Evolutionary conservation across 2,329 filamentous ascomycete species (phyloP).

Genomic region (Cytospora schulzeri): DNA sequence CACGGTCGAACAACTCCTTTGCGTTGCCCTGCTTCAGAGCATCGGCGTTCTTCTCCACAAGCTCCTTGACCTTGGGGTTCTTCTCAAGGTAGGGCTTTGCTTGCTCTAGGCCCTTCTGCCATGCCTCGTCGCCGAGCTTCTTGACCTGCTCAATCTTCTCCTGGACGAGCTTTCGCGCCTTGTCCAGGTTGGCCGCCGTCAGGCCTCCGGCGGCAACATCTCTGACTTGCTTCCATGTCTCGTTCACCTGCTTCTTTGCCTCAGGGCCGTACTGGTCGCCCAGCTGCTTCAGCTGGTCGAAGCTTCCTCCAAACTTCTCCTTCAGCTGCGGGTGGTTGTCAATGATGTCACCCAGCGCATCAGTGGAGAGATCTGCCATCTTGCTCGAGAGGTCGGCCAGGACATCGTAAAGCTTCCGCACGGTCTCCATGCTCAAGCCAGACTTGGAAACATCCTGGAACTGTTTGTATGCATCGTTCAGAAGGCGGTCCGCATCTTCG

Average conservation of each 20-base stretch:
- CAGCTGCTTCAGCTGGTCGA: constrained; percentile 70
- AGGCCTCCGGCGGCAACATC: constrained; percentile 66
- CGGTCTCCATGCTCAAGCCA: constrained; percentile 64
- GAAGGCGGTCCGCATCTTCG: constrained; percentile 69
- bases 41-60: constrained; percentile 71
- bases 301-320: constrained; percentile 68
- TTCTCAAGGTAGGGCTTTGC: constrained; percentile 74
- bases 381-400: constrained; percentile 63
- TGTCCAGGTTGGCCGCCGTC: constrained; percentile 52
- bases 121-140: constrained; percentile 71
- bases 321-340: constrained; percentile 75
- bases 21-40: constrained; percentile 68
- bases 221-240: constrained; percentile 68
- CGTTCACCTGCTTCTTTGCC: constrained; percentile 74
- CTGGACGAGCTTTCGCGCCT: constrained; percentile 64
- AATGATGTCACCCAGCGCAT: constrained; percentile 65
- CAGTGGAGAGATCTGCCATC: constrained; percentile 62
- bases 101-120: constrained; percentile 71
- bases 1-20: constrained; percentile 63
- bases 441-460: constrained; percentile 62
- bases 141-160: constrained; percentile 70
- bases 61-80: constrained; percentile 73
- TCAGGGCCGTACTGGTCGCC: constrained; percentile 72
- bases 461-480: constrained; percentile 68
- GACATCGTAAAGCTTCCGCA: constrained; percentile 61